phyloP scores from a whole-genome alignment of 192 early-diverging fungal species.

The Bifiguratus adelaidae region DNA sequence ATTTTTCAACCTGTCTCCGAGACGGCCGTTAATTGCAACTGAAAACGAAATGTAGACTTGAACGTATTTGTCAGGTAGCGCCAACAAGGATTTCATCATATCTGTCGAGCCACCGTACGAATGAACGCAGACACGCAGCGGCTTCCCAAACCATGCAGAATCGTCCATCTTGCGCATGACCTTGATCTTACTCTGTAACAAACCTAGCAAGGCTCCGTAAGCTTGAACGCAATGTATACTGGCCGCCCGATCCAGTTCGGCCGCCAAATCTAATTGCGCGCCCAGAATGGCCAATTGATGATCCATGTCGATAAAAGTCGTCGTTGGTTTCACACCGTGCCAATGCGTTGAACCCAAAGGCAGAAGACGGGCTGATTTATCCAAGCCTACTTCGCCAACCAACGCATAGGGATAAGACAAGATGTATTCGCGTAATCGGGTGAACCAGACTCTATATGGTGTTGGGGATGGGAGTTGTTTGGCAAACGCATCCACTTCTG shows the following conservation, averaged over 20 bases:
- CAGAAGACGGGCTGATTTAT: constrained; percentile 15
- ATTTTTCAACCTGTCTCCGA: constrained; percentile 36
- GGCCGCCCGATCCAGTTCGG: constrained; percentile 43
- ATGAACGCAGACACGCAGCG: constrained; percentile 73
- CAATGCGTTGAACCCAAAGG: constrained; percentile 15
- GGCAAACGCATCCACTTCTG: constrained; percentile 8
- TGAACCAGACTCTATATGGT: constrained; percentile 10
- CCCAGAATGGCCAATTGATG: constrained; percentile 34
- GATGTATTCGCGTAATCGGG: constrained; percentile 1
- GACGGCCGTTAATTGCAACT: constrained; percentile 58
- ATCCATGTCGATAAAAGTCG: constrained; percentile 7
- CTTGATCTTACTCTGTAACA: constrained; percentile 17
- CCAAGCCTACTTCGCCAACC: constrained; percentile 21
- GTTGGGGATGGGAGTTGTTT: constrained; percentile 3
- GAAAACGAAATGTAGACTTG: constrained; percentile 76
- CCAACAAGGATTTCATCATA: constrained; percentile 39
- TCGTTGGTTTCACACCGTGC: constrained; percentile 16
- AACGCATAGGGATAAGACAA: constrained; percentile 9
- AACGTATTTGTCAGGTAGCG: constrained; percentile 6
- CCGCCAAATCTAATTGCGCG: constrained; percentile 62
- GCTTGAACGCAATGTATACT: constrained; percentile 76
- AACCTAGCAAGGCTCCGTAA: constrained; percentile 44
- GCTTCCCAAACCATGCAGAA: no score
- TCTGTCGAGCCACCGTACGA: constrained; percentile 77
- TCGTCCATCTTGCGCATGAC: neutral